A percentile compares a stretch with the other conserved stretches of the same genome.
Evolutionary conservation across 202 grass and related monocot genomes (phyloP).

Genomic region (Panicum hallii): DNA sequence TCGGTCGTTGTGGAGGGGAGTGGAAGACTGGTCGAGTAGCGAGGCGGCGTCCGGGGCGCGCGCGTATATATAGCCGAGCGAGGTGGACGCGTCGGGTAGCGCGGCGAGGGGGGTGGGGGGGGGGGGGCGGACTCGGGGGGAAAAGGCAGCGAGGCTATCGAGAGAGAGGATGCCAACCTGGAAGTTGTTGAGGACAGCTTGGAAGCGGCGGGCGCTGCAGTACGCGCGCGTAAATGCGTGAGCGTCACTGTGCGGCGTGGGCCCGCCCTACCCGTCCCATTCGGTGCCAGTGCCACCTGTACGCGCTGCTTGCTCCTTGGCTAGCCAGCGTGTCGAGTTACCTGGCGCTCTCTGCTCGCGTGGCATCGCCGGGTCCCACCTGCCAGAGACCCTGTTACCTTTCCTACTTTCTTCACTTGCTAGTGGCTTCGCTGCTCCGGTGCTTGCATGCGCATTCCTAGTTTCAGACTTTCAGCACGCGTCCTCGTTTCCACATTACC

Average conservation of each 20-base stretch:
- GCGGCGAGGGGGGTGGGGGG: not conserved
- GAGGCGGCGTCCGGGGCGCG: slow-evolving; percentile 23
- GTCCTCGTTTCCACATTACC: not conserved
- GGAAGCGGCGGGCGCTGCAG: slow-evolving; percentile 40
- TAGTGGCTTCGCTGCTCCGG: not conserved
- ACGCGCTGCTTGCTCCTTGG: not conserved
- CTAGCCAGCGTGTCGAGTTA: not conserved
- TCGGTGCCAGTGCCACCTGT: not conserved
- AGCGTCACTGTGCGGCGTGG: not conserved
- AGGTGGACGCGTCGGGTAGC: slow-evolving; percentile 38
- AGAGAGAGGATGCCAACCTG: slow-evolving; percentile 66
- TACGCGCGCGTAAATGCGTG: slow-evolving; percentile 47
- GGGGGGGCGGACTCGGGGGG: not conserved
- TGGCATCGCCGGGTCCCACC: not conserved
- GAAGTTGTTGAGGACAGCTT: slow-evolving; percentile 78
- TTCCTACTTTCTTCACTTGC: not conserved
- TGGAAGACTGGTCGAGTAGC: not conserved
- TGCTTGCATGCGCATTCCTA: not conserved
- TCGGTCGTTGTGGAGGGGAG: not conserved
- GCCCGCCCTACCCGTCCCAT: not conserved
- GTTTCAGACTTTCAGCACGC: not conserved
- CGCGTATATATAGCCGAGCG: slow-evolving; percentile 25
- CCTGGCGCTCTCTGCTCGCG: not conserved
- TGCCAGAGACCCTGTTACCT: not conserved
- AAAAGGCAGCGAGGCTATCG: slow-evolving; percentile 1